phyloP scores from a whole-genome alignment of 768 basidiomycete genomes.

The Suillus occidentalis region DNA sequence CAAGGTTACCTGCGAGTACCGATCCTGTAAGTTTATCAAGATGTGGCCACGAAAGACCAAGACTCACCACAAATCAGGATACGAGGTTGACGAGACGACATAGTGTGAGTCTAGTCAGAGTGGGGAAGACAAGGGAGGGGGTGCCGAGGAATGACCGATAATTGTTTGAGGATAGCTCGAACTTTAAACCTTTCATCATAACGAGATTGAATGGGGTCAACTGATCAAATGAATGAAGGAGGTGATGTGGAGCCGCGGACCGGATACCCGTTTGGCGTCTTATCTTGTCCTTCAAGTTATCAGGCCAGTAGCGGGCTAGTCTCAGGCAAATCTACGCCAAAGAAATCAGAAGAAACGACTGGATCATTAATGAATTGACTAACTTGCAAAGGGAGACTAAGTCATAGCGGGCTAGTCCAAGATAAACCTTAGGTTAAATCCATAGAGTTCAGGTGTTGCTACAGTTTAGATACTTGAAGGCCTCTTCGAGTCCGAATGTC shows the following conservation, averaged over 20 bases:
- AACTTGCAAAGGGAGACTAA: background rate
- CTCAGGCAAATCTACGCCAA: background rate
- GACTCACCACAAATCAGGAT: slow-evolving; percentile 37
- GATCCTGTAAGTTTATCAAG: background rate
- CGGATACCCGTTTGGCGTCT: background rate
- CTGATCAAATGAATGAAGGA: background rate
- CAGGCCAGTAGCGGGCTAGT: background rate
- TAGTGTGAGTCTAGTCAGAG: slow-evolving; percentile 3
- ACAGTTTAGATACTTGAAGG: too few species aligned
- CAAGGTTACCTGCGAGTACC: slow-evolving; percentile 53
- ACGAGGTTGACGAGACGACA: slow-evolving; percentile 22
- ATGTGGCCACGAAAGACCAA: background rate
- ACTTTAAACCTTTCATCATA: background rate
- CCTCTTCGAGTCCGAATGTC: slow-evolving; percentile 40
- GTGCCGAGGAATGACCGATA: background rate
- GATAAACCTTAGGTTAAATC: background rate
- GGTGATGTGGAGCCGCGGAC: background rate
- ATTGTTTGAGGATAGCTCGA: background rate
- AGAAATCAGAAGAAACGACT: background rate
- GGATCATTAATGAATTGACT: background rate
- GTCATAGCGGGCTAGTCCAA: background rate
- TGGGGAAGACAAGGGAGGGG: background rate
- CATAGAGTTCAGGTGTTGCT: background rate
- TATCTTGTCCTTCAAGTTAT: background rate
- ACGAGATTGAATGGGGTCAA: background rate